Conservation (phyloP, 225 moss, liverwort and hornwort genomes). For the Polytrichum formosum region DNA sequence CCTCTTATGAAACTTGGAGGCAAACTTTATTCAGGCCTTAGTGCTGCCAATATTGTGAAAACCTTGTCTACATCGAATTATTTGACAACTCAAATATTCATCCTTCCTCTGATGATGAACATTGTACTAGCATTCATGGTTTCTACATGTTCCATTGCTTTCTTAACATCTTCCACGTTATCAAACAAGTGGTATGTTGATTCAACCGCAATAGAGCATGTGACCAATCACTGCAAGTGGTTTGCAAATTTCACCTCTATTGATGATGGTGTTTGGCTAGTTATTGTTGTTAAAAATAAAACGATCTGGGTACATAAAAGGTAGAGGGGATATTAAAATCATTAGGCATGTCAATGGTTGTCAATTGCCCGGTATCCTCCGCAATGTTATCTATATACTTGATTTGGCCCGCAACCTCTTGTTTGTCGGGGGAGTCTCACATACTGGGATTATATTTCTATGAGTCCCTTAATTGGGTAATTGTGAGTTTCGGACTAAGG, state of each 20-base stretch:
- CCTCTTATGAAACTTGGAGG: too few species aligned
- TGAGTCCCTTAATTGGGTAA: too few species aligned
- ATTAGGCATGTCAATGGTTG: too few species aligned
- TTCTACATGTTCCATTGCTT: too few species aligned
- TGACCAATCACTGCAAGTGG: not conserved
- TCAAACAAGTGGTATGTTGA: not conserved
- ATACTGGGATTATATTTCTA: not conserved
- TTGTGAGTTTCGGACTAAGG: too few species aligned
- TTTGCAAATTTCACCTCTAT: not conserved
- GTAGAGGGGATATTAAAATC: not conserved
- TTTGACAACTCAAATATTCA: too few species aligned
- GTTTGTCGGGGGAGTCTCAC: not conserved
- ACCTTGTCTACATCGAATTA: too few species aligned
- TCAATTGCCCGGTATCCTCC: not conserved
- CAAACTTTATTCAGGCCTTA: too few species aligned
- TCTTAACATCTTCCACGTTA: too few species aligned
- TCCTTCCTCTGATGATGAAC: too few species aligned
- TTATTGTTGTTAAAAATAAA: not conserved
- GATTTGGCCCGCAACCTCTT: not conserved
- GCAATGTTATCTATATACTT: not conserved
- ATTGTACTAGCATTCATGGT: too few species aligned
- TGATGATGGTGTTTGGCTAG: not conserved
- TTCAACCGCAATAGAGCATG: not conserved
- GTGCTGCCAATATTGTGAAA: too few species aligned
- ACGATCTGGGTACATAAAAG: not conserved